Evolutionary conservation across 495 filamentous ascomycete genomes (phyloP), one percentile per base, ranked within the genome.

Genomic region (Penicillium soppii): DNA sequence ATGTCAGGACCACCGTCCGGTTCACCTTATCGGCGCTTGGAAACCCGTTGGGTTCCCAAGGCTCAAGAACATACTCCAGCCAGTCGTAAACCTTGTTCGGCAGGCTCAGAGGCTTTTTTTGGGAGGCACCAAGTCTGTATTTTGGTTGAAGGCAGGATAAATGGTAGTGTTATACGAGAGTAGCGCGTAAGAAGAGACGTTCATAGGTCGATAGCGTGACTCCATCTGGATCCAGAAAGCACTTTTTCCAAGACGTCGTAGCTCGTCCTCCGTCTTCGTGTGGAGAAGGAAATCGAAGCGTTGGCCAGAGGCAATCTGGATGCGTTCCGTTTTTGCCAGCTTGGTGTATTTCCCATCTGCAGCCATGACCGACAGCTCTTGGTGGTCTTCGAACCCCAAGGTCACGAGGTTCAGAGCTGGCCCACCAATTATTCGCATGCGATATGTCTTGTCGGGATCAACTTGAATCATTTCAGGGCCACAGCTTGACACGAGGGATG

Each of bases 261-360:
- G 13, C 17, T 68, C 56, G 3, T 69, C 69, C 3, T 66, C 53
- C 5, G 61, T 52, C 19, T 83, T 71, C 4, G 80, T 66, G 9
- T 58, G 66, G 8, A 85, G 63, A 19, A 85, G 62, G 10, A 79
- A 62, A 52, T 76, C 75, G 56, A 77, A 85, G 15, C 83, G 74
- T 54, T 85, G 82, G 19, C 82, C 83, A 5, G 67, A 54, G 7
- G 58, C 76, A 15, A 86, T 59, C 53, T 82, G 80, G n/a, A 84
- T 58, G 55, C 71, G 75, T 38, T 69, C 66, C 0, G 73, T 76
- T 8, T 58, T 53, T 10, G 69, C 57, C 0, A 77, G 77, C 40
- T 73, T 62, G 16, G 82, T 83, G 64, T 84, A 83, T 32, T 56
- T 47, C 16, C 80, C 81, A 56, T 86, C 83, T 2, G 74, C 79